Evolutionary conservation across 495 filamentous ascomycete species (phyloP).

Genomic region (Poronia punctata): DNA sequence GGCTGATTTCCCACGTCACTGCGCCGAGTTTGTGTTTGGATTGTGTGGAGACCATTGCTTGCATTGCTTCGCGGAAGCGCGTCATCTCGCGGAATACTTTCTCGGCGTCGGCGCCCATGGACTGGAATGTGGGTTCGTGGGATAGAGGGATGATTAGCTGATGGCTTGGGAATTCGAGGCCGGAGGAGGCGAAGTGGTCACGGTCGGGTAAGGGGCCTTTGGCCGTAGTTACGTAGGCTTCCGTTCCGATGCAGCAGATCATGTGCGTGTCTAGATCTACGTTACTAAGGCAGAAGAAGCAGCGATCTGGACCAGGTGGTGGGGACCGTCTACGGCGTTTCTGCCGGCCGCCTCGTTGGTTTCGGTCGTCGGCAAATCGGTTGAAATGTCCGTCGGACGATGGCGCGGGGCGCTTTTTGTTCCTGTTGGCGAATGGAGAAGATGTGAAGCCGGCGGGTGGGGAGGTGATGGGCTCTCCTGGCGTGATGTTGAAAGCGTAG

Average conservation of each 20-base stretch:
- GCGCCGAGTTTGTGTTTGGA: slow-evolving; percentile 57
- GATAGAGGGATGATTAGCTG: slow-evolving; percentile 84
- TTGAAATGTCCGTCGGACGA: slow-evolving; percentile 47
- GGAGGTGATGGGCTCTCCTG: slow-evolving; percentile 45
- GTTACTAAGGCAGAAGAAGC: slow-evolving; percentile 93
- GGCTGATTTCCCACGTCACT: slow-evolving; percentile 87
- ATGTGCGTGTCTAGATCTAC: slow-evolving; percentile 76
- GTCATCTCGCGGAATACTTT: slow-evolving; percentile 71
- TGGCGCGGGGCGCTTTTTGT: slow-evolving; percentile 54
- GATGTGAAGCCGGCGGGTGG: slow-evolving; percentile 63
- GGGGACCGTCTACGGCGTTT: slow-evolving; percentile 40
- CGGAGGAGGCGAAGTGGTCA: slow-evolving; percentile 50
- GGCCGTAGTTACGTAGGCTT: slow-evolving; percentile 81
- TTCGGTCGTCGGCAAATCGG: slow-evolving; percentile 59
- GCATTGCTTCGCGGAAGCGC: slow-evolving; percentile 63
- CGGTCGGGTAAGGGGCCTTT: slow-evolving; percentile 77
- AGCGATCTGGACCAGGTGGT: slow-evolving; percentile 67
- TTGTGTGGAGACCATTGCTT: slow-evolving; percentile 56
- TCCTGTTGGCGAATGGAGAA: slow-evolving; percentile 53
- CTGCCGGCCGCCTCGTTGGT: slow-evolving; percentile 51
- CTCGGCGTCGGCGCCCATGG: slow-evolving; percentile 58
- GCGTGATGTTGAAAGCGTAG: slow-evolving; percentile 80
- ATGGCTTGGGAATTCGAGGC: slow-evolving; percentile 72
- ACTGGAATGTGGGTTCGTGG: slow-evolving; percentile 47
- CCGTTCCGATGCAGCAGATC: slow-evolving; percentile 76